These are phyloP conservation scores for Sorghum bicolor DNA, from an alignment of 176 grass and related monocot genomes.

Conservation along the genomic window DNA sequence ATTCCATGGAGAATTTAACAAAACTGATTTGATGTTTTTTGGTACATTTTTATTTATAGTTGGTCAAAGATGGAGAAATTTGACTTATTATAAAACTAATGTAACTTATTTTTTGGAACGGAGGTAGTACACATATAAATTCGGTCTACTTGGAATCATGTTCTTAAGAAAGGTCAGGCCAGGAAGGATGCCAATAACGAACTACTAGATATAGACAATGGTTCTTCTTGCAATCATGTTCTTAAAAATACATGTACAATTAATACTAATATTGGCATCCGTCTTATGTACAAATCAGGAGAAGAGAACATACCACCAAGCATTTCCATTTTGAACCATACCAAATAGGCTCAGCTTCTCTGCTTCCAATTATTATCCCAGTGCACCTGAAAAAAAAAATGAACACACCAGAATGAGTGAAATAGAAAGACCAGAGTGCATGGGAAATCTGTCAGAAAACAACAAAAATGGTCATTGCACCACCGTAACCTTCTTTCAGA, in stretches of 20 bases:
- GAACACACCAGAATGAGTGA: not conserved
- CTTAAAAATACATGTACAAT: not conserved
- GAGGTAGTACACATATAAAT: not conserved
- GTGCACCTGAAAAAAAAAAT: conserved; percentile 50
- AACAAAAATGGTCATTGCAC: not conserved
- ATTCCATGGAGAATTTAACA: not conserved
- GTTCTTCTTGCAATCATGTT: not conserved
- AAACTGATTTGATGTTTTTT: not conserved
- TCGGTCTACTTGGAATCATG: not conserved
- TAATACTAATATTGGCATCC: not conserved
- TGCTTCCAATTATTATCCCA: conserved; percentile 73
- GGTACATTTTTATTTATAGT: not conserved
- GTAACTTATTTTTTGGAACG: not conserved
- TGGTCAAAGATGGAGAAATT: not conserved
- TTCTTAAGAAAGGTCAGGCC: not conserved
- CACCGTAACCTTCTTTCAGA: conserved; percentile 61
- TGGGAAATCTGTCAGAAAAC: not conserved
- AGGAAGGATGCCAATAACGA: not conserved
- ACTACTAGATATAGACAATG: not conserved
- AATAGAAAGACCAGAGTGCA: not conserved
- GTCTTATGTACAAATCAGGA: conserved; percentile 13
- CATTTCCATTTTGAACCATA: conserved; percentile 96
- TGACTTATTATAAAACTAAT: not conserved
- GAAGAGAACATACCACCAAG: conserved; percentile 53
- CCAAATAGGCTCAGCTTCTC: conserved; percentile 63